These are phyloP conservation scores for Gliomastix tumulicola DNA, from an alignment of 2,329 filamentous ascomycete genomes.

Conservation along the genomic window DNA sequence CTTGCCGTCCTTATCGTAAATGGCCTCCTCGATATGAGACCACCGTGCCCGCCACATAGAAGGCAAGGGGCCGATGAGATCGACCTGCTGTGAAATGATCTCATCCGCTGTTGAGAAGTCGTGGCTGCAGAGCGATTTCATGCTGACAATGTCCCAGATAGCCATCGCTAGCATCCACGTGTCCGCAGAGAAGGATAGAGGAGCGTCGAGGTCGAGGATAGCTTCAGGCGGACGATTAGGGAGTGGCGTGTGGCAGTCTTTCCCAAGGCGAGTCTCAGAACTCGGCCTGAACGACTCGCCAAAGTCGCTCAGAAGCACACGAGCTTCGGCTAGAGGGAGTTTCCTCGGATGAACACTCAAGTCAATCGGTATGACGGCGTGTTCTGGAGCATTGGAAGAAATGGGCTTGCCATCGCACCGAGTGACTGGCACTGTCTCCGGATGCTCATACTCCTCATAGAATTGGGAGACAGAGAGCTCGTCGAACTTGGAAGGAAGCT, in stretches of 20 bases:
- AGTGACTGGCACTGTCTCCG: constrained; percentile 16
- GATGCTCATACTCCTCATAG: constrained; percentile 18
- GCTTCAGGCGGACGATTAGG: constrained; percentile 20
- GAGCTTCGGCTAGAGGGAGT: constrained; percentile 17
- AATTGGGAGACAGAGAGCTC: constrained; percentile 20
- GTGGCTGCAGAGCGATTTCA: constrained; percentile 8
- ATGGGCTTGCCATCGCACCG: constrained; percentile 14
- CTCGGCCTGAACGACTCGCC: constrained; percentile 19
- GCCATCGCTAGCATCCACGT: constrained; percentile 29
- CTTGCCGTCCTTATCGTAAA: constrained; percentile 2
- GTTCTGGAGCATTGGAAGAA: constrained; percentile 14
- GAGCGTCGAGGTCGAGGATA: constrained; percentile 20
- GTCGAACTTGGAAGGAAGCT: constrained; percentile 14
- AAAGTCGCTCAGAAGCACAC: constrained; percentile 26
- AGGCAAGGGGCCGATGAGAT: constrained; percentile 9
- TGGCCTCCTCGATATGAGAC: too few species aligned
- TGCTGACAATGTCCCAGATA: constrained; percentile 24
- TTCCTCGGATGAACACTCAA: constrained; percentile 18
- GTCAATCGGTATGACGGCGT: constrained; percentile 10
- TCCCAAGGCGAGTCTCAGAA: constrained; percentile 11
- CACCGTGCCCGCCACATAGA: constrained; percentile 9
- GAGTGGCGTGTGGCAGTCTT: constrained; percentile 18
- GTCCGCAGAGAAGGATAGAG: constrained; percentile 24
- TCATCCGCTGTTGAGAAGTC: constrained; percentile 4
- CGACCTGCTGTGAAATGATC: constrained; percentile 8